Evolutionary conservation across 1,139 yeast species (phyloP), one percentile per base, ranked within the genome.

Genomic region (Lodderomyces jiufengensis): DNA sequence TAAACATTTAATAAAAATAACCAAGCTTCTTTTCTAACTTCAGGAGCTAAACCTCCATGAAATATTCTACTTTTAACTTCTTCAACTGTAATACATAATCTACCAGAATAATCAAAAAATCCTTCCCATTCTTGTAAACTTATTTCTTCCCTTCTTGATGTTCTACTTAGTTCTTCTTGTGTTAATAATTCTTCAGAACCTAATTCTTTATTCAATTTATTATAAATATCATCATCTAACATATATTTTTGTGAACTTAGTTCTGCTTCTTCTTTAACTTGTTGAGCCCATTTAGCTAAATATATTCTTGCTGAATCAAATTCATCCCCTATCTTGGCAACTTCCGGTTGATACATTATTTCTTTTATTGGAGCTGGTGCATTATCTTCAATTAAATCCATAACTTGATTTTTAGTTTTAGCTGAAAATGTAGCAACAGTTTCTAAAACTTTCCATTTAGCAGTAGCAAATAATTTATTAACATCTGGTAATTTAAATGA

Each of bases 201-300:
- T 37, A 90, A 68, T 51, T 87, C 95, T 36, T 75, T 73, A 32
- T 76, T 77, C 31, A 85, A 66, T 31, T 80, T 60, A 27, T 70
- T 70, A 44, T 78, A 73, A 40, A 81, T 72, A n/a, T 74, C 74
- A 35, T 78, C 78, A 46, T 78, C 78, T 40, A 85, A 63, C 46
- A 78, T 73, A 43, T 76, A 75, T 47, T 69, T 67, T 67, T 42
- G 84, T 80, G n/a, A 11, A 32, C 84, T 76, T 46, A 74, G 76
- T 50, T 86, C 94, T 1, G 96, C 95, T 54, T 92, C 95, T 51
- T 88, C 94, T 48, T 92, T 94, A 18, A 92, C 95, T 27, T 88
- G 88, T 50, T 87, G 76, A 0, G 98, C 97, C 98, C 98, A 92
- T 63, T 88, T 88, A 4, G 98, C 97, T 42, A 92, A 67, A 55